Evolutionary conservation across 257 asterid genomes (phyloP), one percentile per base, ranked within the genome.

Genomic region (Perilla frutescens): DNA sequence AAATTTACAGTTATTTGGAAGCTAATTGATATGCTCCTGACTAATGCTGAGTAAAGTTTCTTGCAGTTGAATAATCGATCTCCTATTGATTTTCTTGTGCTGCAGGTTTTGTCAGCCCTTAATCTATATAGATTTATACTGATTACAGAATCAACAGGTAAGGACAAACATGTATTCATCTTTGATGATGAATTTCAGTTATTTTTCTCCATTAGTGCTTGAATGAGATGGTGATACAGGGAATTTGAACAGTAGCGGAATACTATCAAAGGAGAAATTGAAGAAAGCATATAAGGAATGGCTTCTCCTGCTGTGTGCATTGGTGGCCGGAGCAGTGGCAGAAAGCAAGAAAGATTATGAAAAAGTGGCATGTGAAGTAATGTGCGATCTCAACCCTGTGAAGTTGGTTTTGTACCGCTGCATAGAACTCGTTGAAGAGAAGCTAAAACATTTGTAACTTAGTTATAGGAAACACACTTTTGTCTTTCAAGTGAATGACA

Each of bases 31-130:
- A 44, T 50, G 31, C 3, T 67, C 44, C 70, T 55, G 15, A 59
- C 50, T 66, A 44, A 44, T 72, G 59, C 44, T 58, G 76, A 62
- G 54, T 54, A 12, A 68, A 44, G 31, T 64, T 63, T 68, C 31
- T n/a, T 12, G 50, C 40, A 50, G 4, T 34, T 45, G 7, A 49
- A 31, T 40, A 63, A 77, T 49, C 7, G 4, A 53, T 47, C 20
- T 57, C 49, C 56, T 31, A 11, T 76, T 50, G 44, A 34, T 59
- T 71, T 75, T 20, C 26, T 70, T 79, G 41, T 76, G 32, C 43
- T 86, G 83, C 97, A 91, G 99, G 92, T 91, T 81, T 81, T 84
- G 32, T 82, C 98, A 49, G 93, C 97, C 70, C 98, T 94, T 57
- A 94, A 91, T 82, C 89, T 91, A 69, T 91, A 83, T 84, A 83